Base-by-base conservation (phyloP, 345 rosid genomes). In the Hibiscus tridactylites region DNA sequence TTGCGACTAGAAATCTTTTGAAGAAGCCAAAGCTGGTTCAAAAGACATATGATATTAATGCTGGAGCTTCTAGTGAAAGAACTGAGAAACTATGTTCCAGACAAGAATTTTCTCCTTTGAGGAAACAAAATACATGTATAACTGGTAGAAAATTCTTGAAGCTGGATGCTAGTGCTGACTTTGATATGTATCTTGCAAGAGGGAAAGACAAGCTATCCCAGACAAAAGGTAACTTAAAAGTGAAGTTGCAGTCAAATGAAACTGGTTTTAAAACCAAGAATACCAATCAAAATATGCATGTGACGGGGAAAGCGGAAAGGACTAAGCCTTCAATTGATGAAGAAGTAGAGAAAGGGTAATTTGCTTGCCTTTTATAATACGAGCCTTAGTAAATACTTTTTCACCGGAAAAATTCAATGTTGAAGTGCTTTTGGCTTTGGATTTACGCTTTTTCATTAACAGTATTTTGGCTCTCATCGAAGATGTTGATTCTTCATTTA, bases 401-500 rank as follows among this genome's bases (percentile, higher is more conserved):
- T 63, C 54, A 0, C 1, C 0, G 17, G 26, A 9, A 28, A 42
- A 71, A 13, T 28, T 72, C 58, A 21, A 31, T 24, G 6, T 17
- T 70, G 24, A 66, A 52, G 59, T 63, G 31, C 33, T 15, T 65
- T 35, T 54, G 76, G 17, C n/a, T 63, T 53, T 72, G 26, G 39
- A 61, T 67, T 35, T 9, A 9, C 57, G 5, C 65, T 44, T 60
- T 60, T 17, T 61, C 5, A 72, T 61, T 24, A 68, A 57, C 79
- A 87, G 88, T 44, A 70, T 83, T 60, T 65, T 59, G 70, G 44
- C 69, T 49, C 73, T 86, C 8, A 76, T 86, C 33, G n/a, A 75
- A 50, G 76, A 80, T 6, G 47, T 77, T n/a, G 17, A 28, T 53
- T 66, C 83, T 47, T 71, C 81, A 59, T 73, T 83, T 72, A 78